A percentile compares a stretch with the other conserved stretches of the same genome.
phyloP scores from a whole-genome alignment of 2,329 filamentous ascomycete genomes.

The Beauveria rudraprayagi region DNA sequence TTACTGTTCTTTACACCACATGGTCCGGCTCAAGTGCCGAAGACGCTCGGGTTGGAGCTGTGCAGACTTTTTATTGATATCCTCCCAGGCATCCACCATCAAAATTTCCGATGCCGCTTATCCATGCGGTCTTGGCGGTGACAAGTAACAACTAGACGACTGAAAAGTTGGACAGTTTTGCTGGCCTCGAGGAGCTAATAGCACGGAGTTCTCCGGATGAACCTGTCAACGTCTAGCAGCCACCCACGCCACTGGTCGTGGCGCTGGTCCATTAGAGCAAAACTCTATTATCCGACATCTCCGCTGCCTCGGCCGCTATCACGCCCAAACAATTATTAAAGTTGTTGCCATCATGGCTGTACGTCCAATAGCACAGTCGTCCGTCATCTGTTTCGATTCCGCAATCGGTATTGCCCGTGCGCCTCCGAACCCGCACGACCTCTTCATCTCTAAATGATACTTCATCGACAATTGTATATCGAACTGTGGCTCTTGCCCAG shows the following conservation, averaged over 20 bases:
- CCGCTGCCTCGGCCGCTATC: not conserved
- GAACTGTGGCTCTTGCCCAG: not conserved
- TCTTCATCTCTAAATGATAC: not conserved
- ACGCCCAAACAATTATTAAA: not conserved
- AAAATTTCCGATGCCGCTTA: not conserved
- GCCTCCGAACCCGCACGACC: not conserved
- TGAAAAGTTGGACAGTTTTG: not conserved
- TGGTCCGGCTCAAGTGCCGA: not conserved
- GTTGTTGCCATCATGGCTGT: no score
- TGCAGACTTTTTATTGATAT: not conserved
- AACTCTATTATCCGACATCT: slow-evolving; percentile 1
- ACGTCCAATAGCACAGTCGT: not conserved
- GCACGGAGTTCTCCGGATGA: slow-evolving; percentile 1
- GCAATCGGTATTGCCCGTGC: not conserved
- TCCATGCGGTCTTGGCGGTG: not conserved
- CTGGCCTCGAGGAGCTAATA: not conserved
- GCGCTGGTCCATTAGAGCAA: not conserved
- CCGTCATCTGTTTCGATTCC: not conserved
- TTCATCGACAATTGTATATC: not conserved
- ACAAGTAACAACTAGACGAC: not conserved
- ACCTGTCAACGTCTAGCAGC: not conserved
- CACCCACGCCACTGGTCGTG: not conserved
- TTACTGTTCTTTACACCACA: not conserved
- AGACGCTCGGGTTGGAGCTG: not conserved
- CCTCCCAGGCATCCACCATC: not conserved